Conservation (phyloP, 768 basidiomycete species). For the Candolleomyces eurysporus region DNA sequence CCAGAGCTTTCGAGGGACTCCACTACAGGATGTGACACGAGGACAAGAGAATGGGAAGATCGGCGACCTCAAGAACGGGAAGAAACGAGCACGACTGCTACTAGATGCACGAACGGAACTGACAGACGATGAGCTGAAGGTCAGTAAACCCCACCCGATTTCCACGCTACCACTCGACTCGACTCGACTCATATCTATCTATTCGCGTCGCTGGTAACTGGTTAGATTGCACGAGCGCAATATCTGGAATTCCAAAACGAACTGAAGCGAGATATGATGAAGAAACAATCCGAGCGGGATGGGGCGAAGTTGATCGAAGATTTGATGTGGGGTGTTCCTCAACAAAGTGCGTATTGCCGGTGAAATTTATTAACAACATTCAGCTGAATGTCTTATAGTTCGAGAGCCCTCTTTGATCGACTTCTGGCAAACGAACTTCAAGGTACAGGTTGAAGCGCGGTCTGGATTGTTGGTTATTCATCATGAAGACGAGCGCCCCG, state of each 20-base stretch:
- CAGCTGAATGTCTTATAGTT: conserved; percentile 38
- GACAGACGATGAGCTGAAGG: conserved; percentile 81
- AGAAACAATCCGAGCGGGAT: conserved; percentile 57
- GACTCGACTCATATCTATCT: background rate
- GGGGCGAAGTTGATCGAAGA: conserved; percentile 53
- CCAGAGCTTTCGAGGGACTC: background rate
- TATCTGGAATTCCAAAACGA: conserved; percentile 63
- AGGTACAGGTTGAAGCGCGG: conserved; percentile 64
- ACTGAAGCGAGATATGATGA: conserved; percentile 47
- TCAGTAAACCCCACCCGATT: conserved; percentile 18
- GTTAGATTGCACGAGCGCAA: conserved; percentile 58
- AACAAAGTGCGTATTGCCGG: conserved; percentile 49
- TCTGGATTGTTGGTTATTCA: conserved; percentile 43
- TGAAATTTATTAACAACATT: background rate
- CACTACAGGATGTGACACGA: conserved; percentile 23
- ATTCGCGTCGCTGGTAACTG: background rate
- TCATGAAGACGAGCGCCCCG: conserved; percentile 7
- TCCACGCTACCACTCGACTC: background rate
- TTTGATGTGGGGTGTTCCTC: conserved; percentile 66
- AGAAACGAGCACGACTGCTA: conserved; percentile 55
- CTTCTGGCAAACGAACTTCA: conserved; percentile 76
- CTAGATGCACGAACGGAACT: conserved; percentile 77
- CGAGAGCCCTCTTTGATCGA: conserved; percentile 62
- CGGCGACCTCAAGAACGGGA: conserved; percentile 22
- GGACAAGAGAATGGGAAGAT: conserved; percentile 27